Conservation (phyloP, 345 rosid species). For the Rubroshorea leprosula region DNA sequence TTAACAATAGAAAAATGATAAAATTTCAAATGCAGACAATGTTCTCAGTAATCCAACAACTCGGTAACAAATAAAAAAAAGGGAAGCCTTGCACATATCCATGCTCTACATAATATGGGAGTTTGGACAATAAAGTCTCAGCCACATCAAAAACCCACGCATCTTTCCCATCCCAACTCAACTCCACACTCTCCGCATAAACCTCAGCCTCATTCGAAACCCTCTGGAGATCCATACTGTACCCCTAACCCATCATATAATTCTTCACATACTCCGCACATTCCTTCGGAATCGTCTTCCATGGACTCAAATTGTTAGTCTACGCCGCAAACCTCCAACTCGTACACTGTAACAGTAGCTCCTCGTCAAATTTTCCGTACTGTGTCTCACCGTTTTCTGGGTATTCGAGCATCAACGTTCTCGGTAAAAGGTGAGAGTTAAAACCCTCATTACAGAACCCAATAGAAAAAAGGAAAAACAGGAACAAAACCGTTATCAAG, state of each 20-base stretch:
- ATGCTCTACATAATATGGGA: conserved; percentile 76
- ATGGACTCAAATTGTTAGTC: conserved; percentile 70
- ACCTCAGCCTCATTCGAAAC: conserved; percentile 55
- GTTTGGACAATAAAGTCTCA: conserved; percentile 88
- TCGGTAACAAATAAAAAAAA: conserved; percentile 3
- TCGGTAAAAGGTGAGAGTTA: conserved; percentile 37
- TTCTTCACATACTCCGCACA: conserved; percentile 64
- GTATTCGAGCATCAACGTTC: conserved; percentile 59
- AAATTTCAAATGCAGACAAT: too few relatives aligned
- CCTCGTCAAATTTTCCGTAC: conserved; percentile 34
- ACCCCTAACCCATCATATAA: conserved; percentile 61
- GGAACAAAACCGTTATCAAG: conserved; percentile 27
- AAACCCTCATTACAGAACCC: conserved; percentile 33
- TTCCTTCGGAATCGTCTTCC: conserved; percentile 73
- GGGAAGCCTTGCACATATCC: conserved; percentile 53
- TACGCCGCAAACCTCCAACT: conserved; percentile 93
- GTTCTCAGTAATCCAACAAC: too few relatives aligned
- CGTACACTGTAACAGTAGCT: conserved; percentile 50
- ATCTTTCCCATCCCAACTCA: conserved; percentile 66
- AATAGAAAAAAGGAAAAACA: conserved; percentile 28
- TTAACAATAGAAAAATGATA: too few relatives aligned
- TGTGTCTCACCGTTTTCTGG: conserved; percentile 29
- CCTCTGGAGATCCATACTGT: conserved; percentile 52
- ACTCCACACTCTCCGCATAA: conserved; percentile 47
- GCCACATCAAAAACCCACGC: conserved; percentile 86